Conservation (phyloP, 352 stramenopile genomes). For the Phytophthora citrophthora region DNA sequence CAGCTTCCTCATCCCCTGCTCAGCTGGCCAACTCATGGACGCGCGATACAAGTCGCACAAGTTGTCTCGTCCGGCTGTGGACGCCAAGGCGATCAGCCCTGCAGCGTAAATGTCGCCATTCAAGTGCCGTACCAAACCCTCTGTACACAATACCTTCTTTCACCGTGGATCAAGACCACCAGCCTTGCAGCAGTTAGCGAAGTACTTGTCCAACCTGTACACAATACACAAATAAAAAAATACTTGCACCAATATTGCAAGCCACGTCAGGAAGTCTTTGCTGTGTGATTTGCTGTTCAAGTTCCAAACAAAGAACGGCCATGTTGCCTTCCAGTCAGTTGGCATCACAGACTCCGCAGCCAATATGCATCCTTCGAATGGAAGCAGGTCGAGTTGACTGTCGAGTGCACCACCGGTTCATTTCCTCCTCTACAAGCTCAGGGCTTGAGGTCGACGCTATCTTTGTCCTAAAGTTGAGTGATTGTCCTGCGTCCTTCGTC, state of each 20-base stretch:
- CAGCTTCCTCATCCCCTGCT: constrained; percentile 65
- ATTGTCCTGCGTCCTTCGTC: constrained; percentile 4
- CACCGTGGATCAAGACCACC: too few species aligned
- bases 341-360: constrained; percentile 9
- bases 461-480: constrained; percentile 5
- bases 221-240: too few species aligned
- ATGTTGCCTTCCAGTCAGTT: constrained; percentile 10
- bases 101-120: constrained; percentile 15
- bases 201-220: too few species aligned
- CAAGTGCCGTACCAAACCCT: constrained; percentile 2
- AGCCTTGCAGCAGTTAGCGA: too few species aligned
- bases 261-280: background rate
- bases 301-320: constrained; percentile 9
- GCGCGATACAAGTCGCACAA: constrained; percentile 45
- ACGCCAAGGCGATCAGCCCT: constrained; percentile 13
- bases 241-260: background rate
- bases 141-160: constrained; percentile 16
- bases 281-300: constrained; percentile 17
- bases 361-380: constrained; percentile 16
- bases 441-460: constrained; percentile 9
- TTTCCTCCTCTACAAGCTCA: background rate
- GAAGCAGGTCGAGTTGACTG: background rate
- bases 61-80: constrained; percentile 9
- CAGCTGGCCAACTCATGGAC: constrained; percentile 61
- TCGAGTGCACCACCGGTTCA: background rate